A percentile compares a stretch with the other conserved stretches of the same genome.
These are phyloP conservation scores for Trichoderma erinaceum DNA, from an alignment of 495 filamentous ascomycete species.

Conservation along the genomic window DNA sequence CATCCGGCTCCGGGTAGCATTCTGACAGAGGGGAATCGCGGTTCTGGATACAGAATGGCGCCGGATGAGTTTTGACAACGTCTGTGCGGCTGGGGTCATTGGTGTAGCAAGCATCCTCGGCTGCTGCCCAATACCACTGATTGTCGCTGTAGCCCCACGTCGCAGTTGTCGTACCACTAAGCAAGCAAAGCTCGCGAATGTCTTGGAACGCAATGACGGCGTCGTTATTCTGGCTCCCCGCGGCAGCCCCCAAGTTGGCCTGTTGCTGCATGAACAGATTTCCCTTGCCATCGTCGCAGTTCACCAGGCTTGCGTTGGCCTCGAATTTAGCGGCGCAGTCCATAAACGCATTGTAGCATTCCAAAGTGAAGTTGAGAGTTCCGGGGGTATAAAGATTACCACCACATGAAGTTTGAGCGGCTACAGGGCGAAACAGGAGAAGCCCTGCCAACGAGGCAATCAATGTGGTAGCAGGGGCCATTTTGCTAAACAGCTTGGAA, in stretches of 20 bases:
- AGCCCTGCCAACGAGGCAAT: conserved; percentile 2
- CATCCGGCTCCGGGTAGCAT: conserved; percentile 18
- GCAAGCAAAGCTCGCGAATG: conserved; percentile 20
- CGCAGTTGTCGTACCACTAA: conserved; percentile 18
- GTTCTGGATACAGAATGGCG: conserved; percentile 19
- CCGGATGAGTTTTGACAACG: conserved; percentile 17
- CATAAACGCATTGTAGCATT: conserved; percentile 18
- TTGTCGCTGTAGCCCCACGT: conserved; percentile 19
- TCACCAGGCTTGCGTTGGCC: conserved; percentile 17
- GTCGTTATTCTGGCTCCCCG: conserved; percentile 18
- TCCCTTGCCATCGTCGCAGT: conserved; percentile 18
- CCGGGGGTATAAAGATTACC: conserved; percentile 18
- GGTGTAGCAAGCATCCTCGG: conserved; percentile 19
- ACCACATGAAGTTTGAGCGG: conserved; percentile 18
- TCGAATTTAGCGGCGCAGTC: conserved; percentile 18
- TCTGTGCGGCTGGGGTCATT: conserved; percentile 15
- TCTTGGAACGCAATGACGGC: conserved; percentile 19
- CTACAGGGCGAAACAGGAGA: conserved; percentile 15
- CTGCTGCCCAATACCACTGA: conserved; percentile 22
- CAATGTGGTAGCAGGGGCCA: not conserved
- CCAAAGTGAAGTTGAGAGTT: conserved; percentile 19
- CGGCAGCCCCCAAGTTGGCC: conserved; percentile 9
- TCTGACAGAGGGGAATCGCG: conserved; percentile 16
- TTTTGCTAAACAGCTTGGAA: not conserved
- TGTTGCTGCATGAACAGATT: conserved; percentile 22